Base-by-base conservation (phyloP, 192 early-diverging fungal genomes). In the Bifiguratus adelaidae region DNA sequence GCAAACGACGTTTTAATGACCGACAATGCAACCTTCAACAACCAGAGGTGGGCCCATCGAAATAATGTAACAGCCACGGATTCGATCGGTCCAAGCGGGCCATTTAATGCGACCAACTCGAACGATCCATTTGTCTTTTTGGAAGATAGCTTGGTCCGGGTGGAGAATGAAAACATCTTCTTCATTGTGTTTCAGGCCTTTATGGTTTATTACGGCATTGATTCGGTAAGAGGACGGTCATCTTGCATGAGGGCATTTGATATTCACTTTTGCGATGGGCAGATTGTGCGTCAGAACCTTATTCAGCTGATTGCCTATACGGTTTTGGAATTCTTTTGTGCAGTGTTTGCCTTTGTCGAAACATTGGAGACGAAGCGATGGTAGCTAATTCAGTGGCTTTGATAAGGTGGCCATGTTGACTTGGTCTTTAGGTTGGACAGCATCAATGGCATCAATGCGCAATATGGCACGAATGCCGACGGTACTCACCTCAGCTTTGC, bases 121-220 rank as follows among this genome's bases (percentile, higher is more conserved):
- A 15, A 40, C 16, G 15, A 1, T 15, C 37, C 37, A 21, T 40
- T 40, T 13, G 7, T 8, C 7, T 40, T 20, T 21, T 21, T 21
- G 13, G 37, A 40, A 21, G 37, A 40, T 21, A 15, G 37, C 18
- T 21, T 40, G 18, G 22, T 21, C 16, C 37, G 37, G 15, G 18
- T 40, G 18, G 22, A 40, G 37, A 20, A 40, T 21, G 37, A 40
- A 40, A 40, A 40, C 37, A 15, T 40, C 18, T 40, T 40, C 37
- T 40, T 40, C 37, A 40, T 40, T 15, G 1, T 1, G 7, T 40
- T 40, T 13, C 37, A 40, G 15, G 37, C 22, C 4, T 40, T 40
- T 40, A 15, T 20, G 13, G 16, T 15, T 21, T 40, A 40, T 13
- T 13, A 20, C 4, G 37, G 37, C 7, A 40, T 40, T 13, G 37